Conservation (phyloP, 75 land plant species). For the Chamaecyparis obtusa region DNA sequence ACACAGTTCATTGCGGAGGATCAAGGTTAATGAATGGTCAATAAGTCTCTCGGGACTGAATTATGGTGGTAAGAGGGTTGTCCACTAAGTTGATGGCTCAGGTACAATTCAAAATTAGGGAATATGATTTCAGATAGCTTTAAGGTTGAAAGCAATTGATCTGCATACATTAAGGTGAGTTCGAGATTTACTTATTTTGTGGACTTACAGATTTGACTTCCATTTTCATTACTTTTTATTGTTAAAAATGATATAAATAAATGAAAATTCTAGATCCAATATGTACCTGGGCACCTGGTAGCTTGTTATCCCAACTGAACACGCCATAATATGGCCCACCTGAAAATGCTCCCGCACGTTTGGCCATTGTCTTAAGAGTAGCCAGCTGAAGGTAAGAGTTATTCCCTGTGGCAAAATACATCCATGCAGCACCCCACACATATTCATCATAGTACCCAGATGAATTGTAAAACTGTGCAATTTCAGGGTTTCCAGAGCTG, state of each 20-base stretch:
- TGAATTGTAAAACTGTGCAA: slow-evolving; percentile 72
- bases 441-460: slow-evolving; percentile 89
- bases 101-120: neutral
- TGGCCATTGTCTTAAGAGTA: slow-evolving; percentile 49
- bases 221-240: too few species aligned
- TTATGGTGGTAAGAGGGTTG: too few species aligned
- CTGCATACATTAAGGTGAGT: neutral
- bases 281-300: slow-evolving; percentile 71
- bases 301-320: slow-evolving; percentile 87
- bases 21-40: neutral
- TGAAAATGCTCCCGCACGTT: slow-evolving; percentile 50
- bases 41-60: too few species aligned
- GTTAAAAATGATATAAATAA: too few species aligned
- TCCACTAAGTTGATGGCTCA: neutral
- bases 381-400: slow-evolving; percentile 43
- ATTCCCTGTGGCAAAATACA: slow-evolving; percentile 89
- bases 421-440: slow-evolving; percentile 92
- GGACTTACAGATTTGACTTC: too few species aligned
- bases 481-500: slow-evolving; percentile 30
- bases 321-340: slow-evolving; percentile 46
- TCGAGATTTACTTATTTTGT: neutral
- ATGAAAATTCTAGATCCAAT: neutral
- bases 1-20: neutral
- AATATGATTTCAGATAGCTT: too few species aligned
- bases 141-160: too few species aligned